These are phyloP conservation scores for Aspergillus sp. DNA, from an alignment of 2,329 filamentous ascomycete genomes.

Conservation along the genomic window DNA sequence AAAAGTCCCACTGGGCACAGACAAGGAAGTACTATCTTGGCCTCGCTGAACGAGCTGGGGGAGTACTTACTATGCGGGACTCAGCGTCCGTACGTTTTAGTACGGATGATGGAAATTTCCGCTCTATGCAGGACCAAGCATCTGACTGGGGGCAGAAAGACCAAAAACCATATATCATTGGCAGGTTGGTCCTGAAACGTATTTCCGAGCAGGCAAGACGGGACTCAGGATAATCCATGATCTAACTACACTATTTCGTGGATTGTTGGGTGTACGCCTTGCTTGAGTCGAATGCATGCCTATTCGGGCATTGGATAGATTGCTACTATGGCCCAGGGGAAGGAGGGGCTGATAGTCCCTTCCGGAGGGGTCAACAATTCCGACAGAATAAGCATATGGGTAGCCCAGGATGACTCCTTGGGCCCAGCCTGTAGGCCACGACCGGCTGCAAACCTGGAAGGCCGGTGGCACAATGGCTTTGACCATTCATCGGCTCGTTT, in stretches of 20 bases:
- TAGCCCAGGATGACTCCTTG: conserved; percentile 7
- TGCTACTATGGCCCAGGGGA: conserved; percentile 18
- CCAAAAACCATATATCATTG: conserved; percentile 17
- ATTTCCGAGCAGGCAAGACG: conserved; percentile 9
- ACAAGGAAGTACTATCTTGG: conserved; percentile 27
- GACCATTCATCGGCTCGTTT: background rate
- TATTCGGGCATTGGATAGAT: conserved; percentile 11
- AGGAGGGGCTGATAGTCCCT: conserved; percentile 24
- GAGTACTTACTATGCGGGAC: conserved; percentile 28
- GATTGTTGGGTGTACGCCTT: background rate
- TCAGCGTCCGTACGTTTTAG: conserved; percentile 29
- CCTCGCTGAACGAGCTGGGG: conserved; percentile 25
- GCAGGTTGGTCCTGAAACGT: conserved; percentile 8
- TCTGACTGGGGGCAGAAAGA: conserved; percentile 16
- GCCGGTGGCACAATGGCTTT: background rate
- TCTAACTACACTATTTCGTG: background rate
- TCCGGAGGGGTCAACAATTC: conserved; percentile 22
- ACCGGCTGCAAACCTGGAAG: background rate
- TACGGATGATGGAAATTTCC: conserved; percentile 27
- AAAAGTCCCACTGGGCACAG: conserved; percentile 24
- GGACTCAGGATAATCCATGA: conserved; percentile 4
- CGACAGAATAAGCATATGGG: conserved; percentile 16
- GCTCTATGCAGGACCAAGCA: conserved; percentile 21
- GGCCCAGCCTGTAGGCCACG: background rate
- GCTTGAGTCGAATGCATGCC: conserved; percentile 14